Conservation (phyloP, 352 stramenopile species). For the Phytophthora pseudosyringae region DNA sequence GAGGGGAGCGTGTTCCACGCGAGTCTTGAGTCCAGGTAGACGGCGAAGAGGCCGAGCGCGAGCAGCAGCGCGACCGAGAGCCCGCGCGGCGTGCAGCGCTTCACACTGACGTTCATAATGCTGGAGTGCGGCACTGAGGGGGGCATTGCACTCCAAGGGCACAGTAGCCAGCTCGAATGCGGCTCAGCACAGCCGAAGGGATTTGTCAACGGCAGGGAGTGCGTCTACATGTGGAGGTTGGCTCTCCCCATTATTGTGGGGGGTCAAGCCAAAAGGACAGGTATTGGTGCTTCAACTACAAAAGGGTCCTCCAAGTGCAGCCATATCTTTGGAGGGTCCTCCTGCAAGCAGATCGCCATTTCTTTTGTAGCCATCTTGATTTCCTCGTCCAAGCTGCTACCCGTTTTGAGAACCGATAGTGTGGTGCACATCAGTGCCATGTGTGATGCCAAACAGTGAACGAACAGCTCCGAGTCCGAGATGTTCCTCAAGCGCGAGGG, state of each 20-base stretch:
- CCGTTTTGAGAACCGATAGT: not conserved
- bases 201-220: not conserved
- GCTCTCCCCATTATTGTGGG: not conserved
- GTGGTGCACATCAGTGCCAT: not conserved
- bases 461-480: not conserved
- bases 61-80: conserved; percentile 15
- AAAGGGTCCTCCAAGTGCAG: conserved; percentile 6
- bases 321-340: not conserved
- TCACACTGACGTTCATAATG: conserved; percentile 4
- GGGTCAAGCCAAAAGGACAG: no score
- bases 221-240: no score
- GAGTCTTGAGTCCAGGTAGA: conserved; percentile 23
- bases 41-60: conserved; percentile 11
- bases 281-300: not conserved
- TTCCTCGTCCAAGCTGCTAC: conserved; percentile 8
- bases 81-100: conserved; percentile 15
- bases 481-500: conserved; percentile 69
- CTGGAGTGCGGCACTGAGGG: not conserved
- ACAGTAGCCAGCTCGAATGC: not conserved
- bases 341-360: conserved; percentile 8
- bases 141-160: not conserved
- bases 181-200: conserved; percentile 5
- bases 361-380: conserved; percentile 5
- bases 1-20: conserved; percentile 17
- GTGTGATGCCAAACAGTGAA: not conserved